These are phyloP conservation scores for Paracoccidioides brasiliensis DNA, from an alignment of 2,329 filamentous ascomycete species.

Conservation along the genomic window DNA sequence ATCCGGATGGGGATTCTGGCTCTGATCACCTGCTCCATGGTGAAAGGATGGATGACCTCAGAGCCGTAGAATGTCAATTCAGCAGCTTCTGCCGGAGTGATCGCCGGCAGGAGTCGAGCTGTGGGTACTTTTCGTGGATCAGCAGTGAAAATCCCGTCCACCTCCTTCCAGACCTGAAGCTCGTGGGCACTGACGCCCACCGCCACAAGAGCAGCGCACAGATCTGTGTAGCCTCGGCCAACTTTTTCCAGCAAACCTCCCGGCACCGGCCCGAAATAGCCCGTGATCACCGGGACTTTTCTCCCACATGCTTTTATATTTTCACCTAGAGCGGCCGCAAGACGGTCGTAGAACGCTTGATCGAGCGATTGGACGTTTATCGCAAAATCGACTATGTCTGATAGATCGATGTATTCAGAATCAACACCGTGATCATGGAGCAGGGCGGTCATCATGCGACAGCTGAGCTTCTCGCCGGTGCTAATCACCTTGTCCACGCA, in stretches of 20 bases:
- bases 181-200: conserved; percentile 80
- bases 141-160: conserved; percentile 83
- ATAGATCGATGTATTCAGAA: conserved; percentile 80
- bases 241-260: conserved; percentile 84
- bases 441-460: conserved; percentile 75
- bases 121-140: conserved; percentile 86
- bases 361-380: conserved; percentile 44
- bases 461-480: conserved; percentile 92
- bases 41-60: conserved; percentile 96
- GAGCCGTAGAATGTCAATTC: conserved; percentile 91
- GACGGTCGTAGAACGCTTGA: conserved; percentile 55
- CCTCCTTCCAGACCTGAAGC: conserved; percentile 97
- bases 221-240: conserved; percentile 89
- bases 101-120: conserved; percentile 72
- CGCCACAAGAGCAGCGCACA: conserved; percentile 83
- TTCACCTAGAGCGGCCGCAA: conserved; percentile 47
- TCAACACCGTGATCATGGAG: conserved; percentile 69
- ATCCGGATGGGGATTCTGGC: conserved; percentile 55
- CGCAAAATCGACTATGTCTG: conserved; percentile 61
- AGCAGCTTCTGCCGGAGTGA: conserved; percentile 88
- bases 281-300: conserved; percentile 68
- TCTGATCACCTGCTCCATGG: conserved; percentile 80
- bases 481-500: conserved; percentile 82
- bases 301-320: conserved; percentile 53
- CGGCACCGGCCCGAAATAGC: conserved; percentile 88